Base-by-base conservation (phyloP, 2,329 filamentous ascomycete genomes). In the Fusarium torulosum region DNA sequence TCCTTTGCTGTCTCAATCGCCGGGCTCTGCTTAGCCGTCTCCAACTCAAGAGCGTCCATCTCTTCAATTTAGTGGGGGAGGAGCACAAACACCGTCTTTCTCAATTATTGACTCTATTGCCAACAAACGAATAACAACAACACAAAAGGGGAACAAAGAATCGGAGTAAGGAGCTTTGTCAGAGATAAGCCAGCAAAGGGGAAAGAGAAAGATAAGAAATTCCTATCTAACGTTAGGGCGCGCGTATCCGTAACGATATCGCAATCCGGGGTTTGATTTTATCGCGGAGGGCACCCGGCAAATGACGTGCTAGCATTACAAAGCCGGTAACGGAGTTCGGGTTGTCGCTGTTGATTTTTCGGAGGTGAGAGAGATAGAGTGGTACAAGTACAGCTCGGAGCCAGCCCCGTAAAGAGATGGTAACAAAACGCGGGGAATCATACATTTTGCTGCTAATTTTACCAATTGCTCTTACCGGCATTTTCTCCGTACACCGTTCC, bases 1-100 rank as follows among this genome's bases (percentile, higher is more conserved):
- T 99, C 96, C 84, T 98, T 99, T 74, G 90, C 83, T 49, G 91
- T 91, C 76, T 90, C 88, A 72, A 84, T 69, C 23, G 79, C 80
- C 55, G 79, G 77, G 63, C 74, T 71, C 66, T 78, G 72, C 53
- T 74, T 70, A 37, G 69, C 45, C 49, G 58, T 67, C 55, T 81
- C 78, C 42, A 78, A 50, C 57, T 82, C 80, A 57, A 76, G 52
- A 75, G 73, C 66, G 79, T 78, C 61, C 77, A 73, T 72, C 52
- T 69, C 41, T 45, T 44, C 38, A 23, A 33, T 46, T 37, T 47
- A 31, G 42, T 20, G 43, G 38, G 49, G 37, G 52, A 45, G 37
- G 49, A 27, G 35, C 10, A 50, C 47, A 50, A 50, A 40, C 43
- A n/a, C 33, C 53, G 21, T 23, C 21, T 42, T 49, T 38, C 44